Evolutionary conservation across 129 eudicot genomes (phyloP).

Genomic region (Solidago caesia): DNA sequence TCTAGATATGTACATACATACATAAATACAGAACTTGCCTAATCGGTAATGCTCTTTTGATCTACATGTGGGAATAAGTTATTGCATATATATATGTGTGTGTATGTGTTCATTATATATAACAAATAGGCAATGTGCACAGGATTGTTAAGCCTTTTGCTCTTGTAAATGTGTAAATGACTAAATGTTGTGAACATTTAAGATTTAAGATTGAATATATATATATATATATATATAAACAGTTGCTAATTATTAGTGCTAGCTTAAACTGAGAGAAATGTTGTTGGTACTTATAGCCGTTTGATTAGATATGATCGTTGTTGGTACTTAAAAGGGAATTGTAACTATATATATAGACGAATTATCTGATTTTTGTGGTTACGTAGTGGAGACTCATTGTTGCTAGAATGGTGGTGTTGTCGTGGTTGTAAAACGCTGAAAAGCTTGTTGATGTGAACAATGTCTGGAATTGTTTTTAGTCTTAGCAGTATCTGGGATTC

Average conservation of each 20-base stretch:
- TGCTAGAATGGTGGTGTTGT: neutral
- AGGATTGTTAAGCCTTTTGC: neutral
- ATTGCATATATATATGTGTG: neutral
- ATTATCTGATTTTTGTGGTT: too few relatives aligned
- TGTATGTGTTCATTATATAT: neutral
- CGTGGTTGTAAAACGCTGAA: conserved; percentile 7
- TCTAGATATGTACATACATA: conserved; percentile 9
- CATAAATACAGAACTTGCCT: neutral
- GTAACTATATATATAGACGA: too few relatives aligned
- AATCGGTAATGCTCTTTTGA: conserved; percentile 12
- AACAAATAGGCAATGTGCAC: neutral
- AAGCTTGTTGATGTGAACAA: conserved; percentile 20
- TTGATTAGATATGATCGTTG: too few relatives aligned
- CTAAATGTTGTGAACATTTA: too few relatives aligned
- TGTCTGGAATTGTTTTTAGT: conserved; percentile 6
- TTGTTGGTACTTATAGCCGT: too few relatives aligned
- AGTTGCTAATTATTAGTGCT: too few relatives aligned
- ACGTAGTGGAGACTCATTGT: too few relatives aligned
- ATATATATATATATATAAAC: too few relatives aligned
- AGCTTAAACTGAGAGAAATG: too few relatives aligned
- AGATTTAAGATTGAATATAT: too few relatives aligned
- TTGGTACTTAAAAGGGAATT: too few relatives aligned
- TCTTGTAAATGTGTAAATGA: too few relatives aligned
- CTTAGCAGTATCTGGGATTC: conserved; percentile 16
- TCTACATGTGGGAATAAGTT: neutral